Conservation (phyloP, 345 rosid genomes). For the Citropsis articulata region DNA sequence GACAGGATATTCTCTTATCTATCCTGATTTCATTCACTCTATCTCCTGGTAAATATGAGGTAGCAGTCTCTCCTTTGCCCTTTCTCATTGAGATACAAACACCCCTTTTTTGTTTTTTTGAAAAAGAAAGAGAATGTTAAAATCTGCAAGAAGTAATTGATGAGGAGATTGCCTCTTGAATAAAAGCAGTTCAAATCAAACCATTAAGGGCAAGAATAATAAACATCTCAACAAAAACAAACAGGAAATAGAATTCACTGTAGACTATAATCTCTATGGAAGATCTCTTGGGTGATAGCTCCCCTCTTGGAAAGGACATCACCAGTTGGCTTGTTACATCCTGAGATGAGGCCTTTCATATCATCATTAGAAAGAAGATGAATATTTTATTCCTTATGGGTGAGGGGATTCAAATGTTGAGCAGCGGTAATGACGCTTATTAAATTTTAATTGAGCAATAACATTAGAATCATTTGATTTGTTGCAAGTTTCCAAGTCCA, state of each 20-base stretch:
- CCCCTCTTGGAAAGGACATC: not conserved
- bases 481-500: not conserved
- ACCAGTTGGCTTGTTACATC: not conserved
- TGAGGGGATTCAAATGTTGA: not conserved
- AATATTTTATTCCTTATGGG: not conserved
- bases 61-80: constrained; percentile 19
- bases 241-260: not conserved
- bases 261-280: not conserved
- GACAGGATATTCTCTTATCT: constrained; percentile 83
- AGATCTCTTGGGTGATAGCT: not conserved
- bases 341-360: not conserved
- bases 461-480: not conserved
- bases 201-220: not conserved
- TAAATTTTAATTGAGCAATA: not conserved
- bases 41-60: constrained; percentile 57
- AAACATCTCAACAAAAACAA: not conserved
- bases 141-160: not conserved
- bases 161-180: not conserved
- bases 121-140: not conserved
- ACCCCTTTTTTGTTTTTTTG: not conserved
- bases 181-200: not conserved
- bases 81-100: not conserved
- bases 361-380: not conserved
- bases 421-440: not conserved
- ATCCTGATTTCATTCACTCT: constrained; percentile 77